Evolutionary conservation across 1,284 basidiomycete genomes (phyloP).

Genomic region (Ceratobasidium theobromae): DNA sequence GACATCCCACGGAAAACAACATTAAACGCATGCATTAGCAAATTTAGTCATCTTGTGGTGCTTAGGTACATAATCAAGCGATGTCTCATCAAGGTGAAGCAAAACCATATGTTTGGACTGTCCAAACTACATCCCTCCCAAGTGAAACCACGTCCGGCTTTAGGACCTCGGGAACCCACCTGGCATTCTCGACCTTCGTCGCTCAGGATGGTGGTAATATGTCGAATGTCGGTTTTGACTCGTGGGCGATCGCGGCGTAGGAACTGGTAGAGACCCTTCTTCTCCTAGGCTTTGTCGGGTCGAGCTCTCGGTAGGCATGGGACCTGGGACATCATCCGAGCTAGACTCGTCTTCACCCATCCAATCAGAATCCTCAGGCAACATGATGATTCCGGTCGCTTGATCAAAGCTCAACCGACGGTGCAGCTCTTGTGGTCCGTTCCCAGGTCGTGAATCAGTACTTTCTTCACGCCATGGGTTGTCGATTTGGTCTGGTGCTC

Average conservation of each 20-base stretch:
- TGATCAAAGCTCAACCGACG: constrained; percentile 76
- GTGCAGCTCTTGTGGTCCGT: constrained; percentile 38
- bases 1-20: no score
- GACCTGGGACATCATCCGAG: constrained; percentile 42
- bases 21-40: no score
- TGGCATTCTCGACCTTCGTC: constrained; percentile 56
- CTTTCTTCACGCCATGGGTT: constrained; percentile 33
- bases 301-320: constrained; percentile 35
- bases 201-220: constrained; percentile 74
- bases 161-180: constrained; percentile 49
- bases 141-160: no score
- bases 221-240: constrained; percentile 55
- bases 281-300: constrained; percentile 28
- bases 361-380: constrained; percentile 77
- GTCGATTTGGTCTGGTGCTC: constrained; percentile 27
- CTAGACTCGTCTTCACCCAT: constrained; percentile 52
- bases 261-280: constrained; percentile 6
- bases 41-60: no score
- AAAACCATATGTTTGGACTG: no score
- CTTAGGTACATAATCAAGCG: no score
- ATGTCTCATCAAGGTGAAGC: no score
- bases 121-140: no score
- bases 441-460: constrained; percentile 32
- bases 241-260: constrained; percentile 1
- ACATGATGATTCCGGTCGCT: constrained; percentile 78